Base-by-base conservation (phyloP, 106 monocot genomes). In the Acanthochlamys bracteata region DNA sequence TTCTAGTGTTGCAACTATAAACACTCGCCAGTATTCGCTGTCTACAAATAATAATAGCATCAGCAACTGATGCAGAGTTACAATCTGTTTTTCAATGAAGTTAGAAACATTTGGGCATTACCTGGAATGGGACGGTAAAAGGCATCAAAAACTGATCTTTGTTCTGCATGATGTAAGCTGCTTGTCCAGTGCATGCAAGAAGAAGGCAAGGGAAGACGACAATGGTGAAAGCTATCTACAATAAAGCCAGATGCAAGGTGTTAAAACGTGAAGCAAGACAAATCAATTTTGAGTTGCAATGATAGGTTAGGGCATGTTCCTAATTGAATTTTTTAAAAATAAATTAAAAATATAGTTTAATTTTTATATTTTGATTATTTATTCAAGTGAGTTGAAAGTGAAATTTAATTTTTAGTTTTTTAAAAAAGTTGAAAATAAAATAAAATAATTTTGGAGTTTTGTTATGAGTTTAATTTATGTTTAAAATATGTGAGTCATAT, bases 41-140 rank as follows among this genome's bases (percentile, higher is more conserved):
- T 80, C 95, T 95, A 49, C 26, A 74, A 51, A 6, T 51, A 63
- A 64, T 71, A 17, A 65, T 49, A 16, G 13, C 12, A 55, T 21
- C 46, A 66, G 21, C 19, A 57, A 45, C 24, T 23, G 23, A 26
- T 20, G 24, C 15, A 57, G 19, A 57, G 20, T 21, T 49, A 10
- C 12, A 24, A 4, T 4, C 14, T 19, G 10, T 57, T 19, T 11
- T 7, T 59, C 23, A 59, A 11, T 59, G 0, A 17, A 25, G 24
- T 24, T 10, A 15, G 15, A 54, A 43, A 42, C 21, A 14, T 56
- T 21, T 19, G 47, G 71, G 27, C 27, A 14, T 24, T 25, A 89
- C 93, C 80, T 79, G 93, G 93, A 69, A 94, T 94, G 1, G 96
- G 91, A 42, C 61, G 84, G 71, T 96, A 91, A 47, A 96, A 96